Evolutionary conservation across 2,329 filamentous ascomycete species (phyloP).

Genomic region (Sphaerulina populicola): DNA sequence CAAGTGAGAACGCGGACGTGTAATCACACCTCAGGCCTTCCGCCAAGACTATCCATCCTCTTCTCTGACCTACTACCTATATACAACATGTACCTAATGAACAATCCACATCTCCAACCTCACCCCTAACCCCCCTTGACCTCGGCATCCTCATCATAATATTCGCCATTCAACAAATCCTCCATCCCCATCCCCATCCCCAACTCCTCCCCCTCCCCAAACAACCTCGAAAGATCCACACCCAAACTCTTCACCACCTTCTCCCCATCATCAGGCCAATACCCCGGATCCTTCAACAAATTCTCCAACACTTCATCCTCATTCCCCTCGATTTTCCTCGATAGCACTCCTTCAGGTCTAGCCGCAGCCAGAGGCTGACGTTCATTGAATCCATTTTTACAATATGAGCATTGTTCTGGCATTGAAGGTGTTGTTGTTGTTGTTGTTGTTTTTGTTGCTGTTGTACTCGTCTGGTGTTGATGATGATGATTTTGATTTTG

Average conservation of each 20-base stretch:
- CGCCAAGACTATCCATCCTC: background rate
- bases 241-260: background rate
- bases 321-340: conserved; percentile 11
- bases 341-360: conserved; percentile 10
- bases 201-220: background rate
- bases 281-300: conserved; percentile 11
- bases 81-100: too few species aligned
- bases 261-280: conserved; percentile 11
- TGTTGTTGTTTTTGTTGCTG: too few species aligned
- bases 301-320: conserved; percentile 8
- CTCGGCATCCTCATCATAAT: background rate
- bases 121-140: background rate
- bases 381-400: conserved; percentile 21
- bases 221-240: background rate
- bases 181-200: background rate
- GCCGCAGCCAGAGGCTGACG: conserved; percentile 9
- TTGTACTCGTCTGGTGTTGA: too few species aligned
- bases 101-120: background rate
- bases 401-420: conserved; percentile 26
- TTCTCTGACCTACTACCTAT: too few species aligned
- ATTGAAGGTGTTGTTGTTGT: conserved; percentile 16
- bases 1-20: conserved; percentile 1
- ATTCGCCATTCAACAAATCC: background rate
- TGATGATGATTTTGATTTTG: too few species aligned
- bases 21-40: background rate